Conservation (phyloP, 1,284 basidiomycete species). For the Rhizoctonia solani region DNA sequence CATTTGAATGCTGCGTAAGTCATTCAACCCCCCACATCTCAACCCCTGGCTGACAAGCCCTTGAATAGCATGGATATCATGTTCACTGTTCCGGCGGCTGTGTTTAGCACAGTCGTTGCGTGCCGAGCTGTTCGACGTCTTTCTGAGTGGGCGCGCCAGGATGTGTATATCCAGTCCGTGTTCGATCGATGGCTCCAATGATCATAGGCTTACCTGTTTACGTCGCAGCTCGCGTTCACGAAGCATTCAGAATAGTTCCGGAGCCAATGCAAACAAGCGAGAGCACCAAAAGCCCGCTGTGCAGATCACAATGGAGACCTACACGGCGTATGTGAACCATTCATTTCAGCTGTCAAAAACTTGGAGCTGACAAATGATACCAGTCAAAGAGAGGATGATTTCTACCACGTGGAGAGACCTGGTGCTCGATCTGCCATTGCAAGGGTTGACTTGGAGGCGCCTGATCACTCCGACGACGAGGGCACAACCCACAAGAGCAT, state of each 20-base stretch:
- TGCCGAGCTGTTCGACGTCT: constrained; percentile 39
- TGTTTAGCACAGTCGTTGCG: constrained; percentile 36
- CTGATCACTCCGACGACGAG: background rate
- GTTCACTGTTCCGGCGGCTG: constrained; percentile 37
- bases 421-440: background rate
- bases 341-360: background rate
- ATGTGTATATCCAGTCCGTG: constrained; percentile 35
- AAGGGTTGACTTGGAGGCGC: background rate
- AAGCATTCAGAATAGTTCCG: background rate
- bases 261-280: background rate
- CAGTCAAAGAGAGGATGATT: background rate
- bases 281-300: constrained; percentile 3
- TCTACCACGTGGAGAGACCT: constrained; percentile 13
- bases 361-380: background rate
- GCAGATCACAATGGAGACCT: constrained; percentile 33
- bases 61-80: constrained; percentile 37
- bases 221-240: constrained; percentile 10
- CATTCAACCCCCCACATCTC: background rate
- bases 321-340: constrained; percentile 31
- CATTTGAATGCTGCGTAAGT: constrained; percentile 31
- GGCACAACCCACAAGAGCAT: background rate
- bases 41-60: background rate
- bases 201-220: background rate
- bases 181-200: background rate
- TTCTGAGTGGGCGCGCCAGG: constrained; percentile 32